Evolutionary conservation across 441 rosid genomes (phyloP).

Genomic region (Pelargonium citronellum): DNA sequence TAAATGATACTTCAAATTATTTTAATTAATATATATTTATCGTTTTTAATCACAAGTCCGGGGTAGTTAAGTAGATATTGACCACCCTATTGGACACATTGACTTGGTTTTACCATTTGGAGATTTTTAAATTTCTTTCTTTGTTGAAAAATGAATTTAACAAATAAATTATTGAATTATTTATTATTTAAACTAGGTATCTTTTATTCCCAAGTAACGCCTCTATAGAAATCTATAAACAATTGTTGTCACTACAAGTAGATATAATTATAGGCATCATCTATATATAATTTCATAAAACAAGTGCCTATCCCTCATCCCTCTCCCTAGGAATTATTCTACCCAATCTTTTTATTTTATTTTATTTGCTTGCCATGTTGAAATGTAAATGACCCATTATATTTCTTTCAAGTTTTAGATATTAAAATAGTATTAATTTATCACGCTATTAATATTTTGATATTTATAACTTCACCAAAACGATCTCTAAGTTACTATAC

Average conservation of each 20-base stretch:
- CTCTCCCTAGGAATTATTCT: neutral
- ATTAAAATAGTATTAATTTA: too few relatives aligned
- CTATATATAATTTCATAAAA: neutral
- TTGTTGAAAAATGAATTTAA: too few relatives aligned
- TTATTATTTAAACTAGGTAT: neutral
- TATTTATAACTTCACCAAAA: too few relatives aligned
- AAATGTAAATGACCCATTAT: too few relatives aligned
- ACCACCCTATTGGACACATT: neutral
- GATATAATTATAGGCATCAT: neutral
- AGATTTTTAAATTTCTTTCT: neutral
- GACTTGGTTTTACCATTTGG: neutral
- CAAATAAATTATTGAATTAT: too few relatives aligned
- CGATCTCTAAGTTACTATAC: too few relatives aligned
- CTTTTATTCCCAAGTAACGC: neutral
- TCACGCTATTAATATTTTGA: too few relatives aligned
- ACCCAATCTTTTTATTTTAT: too few relatives aligned
- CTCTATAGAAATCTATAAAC: neutral
- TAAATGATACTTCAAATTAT: neutral
- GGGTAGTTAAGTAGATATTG: conserved; percentile 3
- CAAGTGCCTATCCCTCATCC: neutral
- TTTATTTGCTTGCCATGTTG: too few relatives aligned
- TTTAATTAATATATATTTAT: neutral
- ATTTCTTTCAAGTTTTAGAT: too few relatives aligned
- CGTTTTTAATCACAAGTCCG: neutral
- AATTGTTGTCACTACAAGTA: neutral